Evolutionary conservation across 1,284 basidiomycete species (phyloP).

Genomic region (Tausonia pullulans): DNA sequence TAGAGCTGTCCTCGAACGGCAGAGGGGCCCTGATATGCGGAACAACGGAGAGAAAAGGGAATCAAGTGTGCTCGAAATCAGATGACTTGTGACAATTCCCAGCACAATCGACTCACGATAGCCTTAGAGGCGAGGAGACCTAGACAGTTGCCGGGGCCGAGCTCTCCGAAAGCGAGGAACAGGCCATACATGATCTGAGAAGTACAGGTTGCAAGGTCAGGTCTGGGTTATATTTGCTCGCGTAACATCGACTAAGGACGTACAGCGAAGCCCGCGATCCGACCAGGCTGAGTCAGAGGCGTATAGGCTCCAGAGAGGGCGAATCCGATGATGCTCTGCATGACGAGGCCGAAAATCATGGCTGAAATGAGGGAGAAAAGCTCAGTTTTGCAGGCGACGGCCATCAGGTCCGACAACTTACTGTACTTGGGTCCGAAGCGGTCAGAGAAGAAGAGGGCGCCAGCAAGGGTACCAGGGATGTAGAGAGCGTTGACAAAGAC

Average conservation of each 20-base stretch:
- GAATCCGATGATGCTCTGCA: conserved; percentile 69
- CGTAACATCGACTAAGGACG: not conserved
- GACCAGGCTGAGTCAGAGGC: conserved; percentile 34
- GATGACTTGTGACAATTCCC: no score
- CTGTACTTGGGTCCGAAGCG: conserved; percentile 48
- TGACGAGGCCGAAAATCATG: conserved; percentile 60
- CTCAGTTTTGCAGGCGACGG: not conserved
- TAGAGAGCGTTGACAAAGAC: conserved; percentile 40
- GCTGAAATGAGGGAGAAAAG: conserved; percentile 30
- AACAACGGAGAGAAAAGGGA: not conserved
- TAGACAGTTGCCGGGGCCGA: conserved; percentile 65
- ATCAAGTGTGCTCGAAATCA: no score
- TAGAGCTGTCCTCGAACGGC: conserved; percentile 79
- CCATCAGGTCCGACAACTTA: not conserved
- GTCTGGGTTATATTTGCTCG: conserved; percentile 28
- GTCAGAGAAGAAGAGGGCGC: conserved; percentile 62
- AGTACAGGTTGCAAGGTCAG: not conserved
- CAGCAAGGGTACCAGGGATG: conserved; percentile 53
- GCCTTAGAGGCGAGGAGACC: conserved; percentile 71
- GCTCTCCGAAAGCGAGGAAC: conserved; percentile 69
- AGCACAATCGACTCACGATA: conserved; percentile 22
- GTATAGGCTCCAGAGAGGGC: conserved; percentile 71
- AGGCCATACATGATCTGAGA: conserved; percentile 64
- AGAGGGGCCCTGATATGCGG: conserved; percentile 43
- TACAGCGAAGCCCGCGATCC: conserved; percentile 62